Conservation (phyloP, 2,329 filamentous ascomycete species). For the Neocucurbitaria cava region DNA sequence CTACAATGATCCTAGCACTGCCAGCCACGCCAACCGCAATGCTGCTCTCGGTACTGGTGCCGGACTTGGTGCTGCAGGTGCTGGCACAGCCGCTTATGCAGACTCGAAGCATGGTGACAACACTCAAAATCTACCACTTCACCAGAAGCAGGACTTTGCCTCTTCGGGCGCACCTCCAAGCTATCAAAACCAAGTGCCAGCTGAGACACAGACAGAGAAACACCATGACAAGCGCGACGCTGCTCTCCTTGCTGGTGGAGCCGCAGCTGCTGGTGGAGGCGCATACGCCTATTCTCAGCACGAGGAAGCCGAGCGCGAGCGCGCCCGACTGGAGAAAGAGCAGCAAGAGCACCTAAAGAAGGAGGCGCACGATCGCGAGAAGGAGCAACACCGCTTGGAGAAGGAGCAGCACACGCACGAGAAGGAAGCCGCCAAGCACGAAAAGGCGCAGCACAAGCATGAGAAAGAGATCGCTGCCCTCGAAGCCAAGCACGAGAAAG, state of each 20-base stretch:
- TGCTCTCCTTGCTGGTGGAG: conserved; percentile 29
- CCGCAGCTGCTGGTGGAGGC: conserved; percentile 34
- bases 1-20: conserved; percentile 19
- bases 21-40: conserved; percentile 26
- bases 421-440: conserved; percentile 20
- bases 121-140: conserved; percentile 13
- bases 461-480: conserved; percentile 17
- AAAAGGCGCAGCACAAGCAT: conserved; percentile 26
- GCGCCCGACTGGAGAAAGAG: conserved; percentile 30
- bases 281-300: conserved; percentile 39
- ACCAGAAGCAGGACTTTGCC: conserved; percentile 11
- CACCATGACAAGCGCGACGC: conserved; percentile 37
- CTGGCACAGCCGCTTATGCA: conserved; percentile 20
- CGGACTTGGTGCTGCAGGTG: conserved; percentile 21
- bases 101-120: conserved; percentile 15
- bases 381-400: conserved; percentile 23
- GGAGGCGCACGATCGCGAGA: conserved; percentile 20
- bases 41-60: conserved; percentile 28
- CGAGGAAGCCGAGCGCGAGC: conserved; percentile 36
- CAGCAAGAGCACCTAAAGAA: conserved; percentile 34
- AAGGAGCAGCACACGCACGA: conserved; percentile 22
- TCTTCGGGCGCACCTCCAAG: conserved; percentile 9
- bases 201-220: conserved; percentile 20
- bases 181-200: conserved; percentile 27
- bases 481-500: conserved; percentile 23